Percentiles rank a stretch among this genome's conserved stretches.
phyloP scores from a whole-genome alignment of 176 grass and related monocot species.

The Pontederia crassipes region DNA sequence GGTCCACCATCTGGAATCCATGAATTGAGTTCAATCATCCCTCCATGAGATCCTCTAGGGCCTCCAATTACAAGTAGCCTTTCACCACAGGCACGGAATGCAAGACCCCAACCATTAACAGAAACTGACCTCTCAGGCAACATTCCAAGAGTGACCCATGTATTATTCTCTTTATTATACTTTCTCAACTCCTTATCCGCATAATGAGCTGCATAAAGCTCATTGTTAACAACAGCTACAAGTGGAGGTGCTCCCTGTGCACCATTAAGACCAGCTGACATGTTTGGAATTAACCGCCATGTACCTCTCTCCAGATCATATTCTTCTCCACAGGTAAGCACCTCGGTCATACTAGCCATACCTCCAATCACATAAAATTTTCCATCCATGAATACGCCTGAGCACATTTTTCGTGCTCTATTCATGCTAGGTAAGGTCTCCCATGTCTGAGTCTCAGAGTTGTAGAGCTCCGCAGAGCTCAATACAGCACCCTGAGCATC shows the following conservation, averaged over 20 bases:
- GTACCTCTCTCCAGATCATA: slow-evolving; percentile 53
- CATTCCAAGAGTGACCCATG: slow-evolving; percentile 65
- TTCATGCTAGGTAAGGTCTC: slow-evolving; percentile 72
- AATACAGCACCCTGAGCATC: background rate
- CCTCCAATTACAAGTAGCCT: slow-evolving; percentile 79
- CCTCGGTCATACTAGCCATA: slow-evolving; percentile 46
- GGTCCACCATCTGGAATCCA: slow-evolving; percentile 51
- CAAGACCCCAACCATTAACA: slow-evolving; percentile 91
- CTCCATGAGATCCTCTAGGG: slow-evolving; percentile 48
- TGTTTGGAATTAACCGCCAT: slow-evolving; percentile 77
- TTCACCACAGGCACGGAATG: slow-evolving; percentile 83
- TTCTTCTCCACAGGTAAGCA: slow-evolving; percentile 72
- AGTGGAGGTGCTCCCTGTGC: slow-evolving; percentile 73
- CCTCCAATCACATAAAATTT: slow-evolving; percentile 87
- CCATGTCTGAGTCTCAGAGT: slow-evolving; percentile 62
- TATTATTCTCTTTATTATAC: slow-evolving; percentile 71
- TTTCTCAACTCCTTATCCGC: slow-evolving; percentile 68
- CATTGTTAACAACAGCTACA: slow-evolving; percentile 79
- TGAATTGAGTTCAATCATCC: slow-evolving; percentile 75
- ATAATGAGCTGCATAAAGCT: slow-evolving; percentile 80
- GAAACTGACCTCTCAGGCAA: slow-evolving; percentile 72
- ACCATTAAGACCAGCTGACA: slow-evolving; percentile 79
- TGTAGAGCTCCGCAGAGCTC: slow-evolving; percentile 61
- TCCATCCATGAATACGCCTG: slow-evolving; percentile 93
- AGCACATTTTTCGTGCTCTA: slow-evolving; percentile 64